Conservation (phyloP, 306 rosid species). For the Ziziphus jujuba region DNA sequence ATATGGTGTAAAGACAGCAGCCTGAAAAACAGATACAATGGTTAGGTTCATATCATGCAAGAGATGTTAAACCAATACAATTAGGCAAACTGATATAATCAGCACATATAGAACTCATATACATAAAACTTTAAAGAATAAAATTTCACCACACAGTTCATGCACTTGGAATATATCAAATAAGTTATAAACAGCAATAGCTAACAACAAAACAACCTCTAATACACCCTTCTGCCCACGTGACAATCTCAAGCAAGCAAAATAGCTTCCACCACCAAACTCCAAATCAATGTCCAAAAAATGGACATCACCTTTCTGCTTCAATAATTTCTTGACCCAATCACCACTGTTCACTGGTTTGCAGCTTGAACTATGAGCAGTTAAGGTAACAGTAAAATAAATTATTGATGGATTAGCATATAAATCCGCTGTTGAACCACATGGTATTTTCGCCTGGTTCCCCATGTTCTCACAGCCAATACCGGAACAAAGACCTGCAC, state of each 20-base stretch:
- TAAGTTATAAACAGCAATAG: neutral
- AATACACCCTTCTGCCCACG: constrained; percentile 76
- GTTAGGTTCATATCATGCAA: constrained; percentile 19
- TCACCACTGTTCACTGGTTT: constrained; percentile 75
- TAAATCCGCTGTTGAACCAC: constrained; percentile 62
- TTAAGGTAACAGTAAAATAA: constrained; percentile 63
- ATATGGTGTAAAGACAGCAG: constrained; percentile 76
- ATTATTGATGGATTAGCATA: constrained; percentile 76
- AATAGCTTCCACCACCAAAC: constrained; percentile 66
- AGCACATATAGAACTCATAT: neutral
- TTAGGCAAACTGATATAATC: constrained; percentile 4
- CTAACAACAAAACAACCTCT: constrained; percentile 56
- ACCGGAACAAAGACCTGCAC: constrained; percentile 53
- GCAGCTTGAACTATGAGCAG: constrained; percentile 56
- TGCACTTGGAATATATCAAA: constrained; percentile 3
- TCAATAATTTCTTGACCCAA: constrained; percentile 73
- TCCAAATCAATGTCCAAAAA: constrained; percentile 73
- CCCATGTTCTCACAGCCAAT: constrained; percentile 46
- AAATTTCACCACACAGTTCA: neutral
- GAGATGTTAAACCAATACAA: constrained; percentile 17
- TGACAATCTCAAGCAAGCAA: constrained; percentile 75
- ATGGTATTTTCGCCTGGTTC: constrained; percentile 64
- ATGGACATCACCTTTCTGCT: constrained; percentile 61
- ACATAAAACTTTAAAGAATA: neutral
- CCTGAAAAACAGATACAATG: constrained; percentile 54